A percentile compares a stretch with the other conserved stretches of the same genome.
Conservation (phyloP, 768 basidiomycete species). For the Lactarius indigo region DNA sequence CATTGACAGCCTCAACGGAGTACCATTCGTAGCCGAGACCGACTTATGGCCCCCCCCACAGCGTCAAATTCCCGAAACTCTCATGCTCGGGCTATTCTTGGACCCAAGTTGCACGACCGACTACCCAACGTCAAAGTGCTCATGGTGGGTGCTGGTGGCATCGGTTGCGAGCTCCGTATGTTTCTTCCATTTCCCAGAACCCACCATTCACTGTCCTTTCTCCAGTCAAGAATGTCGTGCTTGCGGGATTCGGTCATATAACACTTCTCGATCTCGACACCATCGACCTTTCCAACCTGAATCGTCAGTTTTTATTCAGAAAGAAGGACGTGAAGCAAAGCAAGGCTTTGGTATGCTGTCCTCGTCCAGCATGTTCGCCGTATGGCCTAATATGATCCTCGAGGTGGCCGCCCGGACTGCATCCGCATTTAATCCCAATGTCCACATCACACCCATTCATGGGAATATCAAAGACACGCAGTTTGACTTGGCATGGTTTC, state of each 20-base stretch:
- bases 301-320: constrained; percentile 93
- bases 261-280: constrained; percentile 95
- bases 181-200: not conserved
- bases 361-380: constrained; percentile 1
- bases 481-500: constrained; percentile 89
- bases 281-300: constrained; percentile 96
- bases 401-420: constrained; percentile 85
- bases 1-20: constrained; percentile 1
- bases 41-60: constrained; percentile 13
- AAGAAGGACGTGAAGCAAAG: constrained; percentile 98
- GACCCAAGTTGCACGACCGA: constrained; percentile 59
- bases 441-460: constrained; percentile 83
- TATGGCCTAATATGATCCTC: not conserved
- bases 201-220: not conserved
- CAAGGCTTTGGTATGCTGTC: constrained; percentile 75
- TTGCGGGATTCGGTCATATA: constrained; percentile 90
- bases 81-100: constrained; percentile 78
- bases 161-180: constrained; percentile 91
- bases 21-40: not conserved
- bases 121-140: constrained; percentile 68
- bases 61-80: constrained; percentile 23
- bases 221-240: constrained; percentile 90
- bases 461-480: constrained; percentile 93
- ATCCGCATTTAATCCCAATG: constrained; percentile 81
- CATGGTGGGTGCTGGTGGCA: constrained; percentile 93